A percentile compares a stretch with the other conserved stretches of the same genome.
Evolutionary conservation across 768 basidiomycete genomes (phyloP).

Genomic region (Phaffia tasmanica): DNA sequence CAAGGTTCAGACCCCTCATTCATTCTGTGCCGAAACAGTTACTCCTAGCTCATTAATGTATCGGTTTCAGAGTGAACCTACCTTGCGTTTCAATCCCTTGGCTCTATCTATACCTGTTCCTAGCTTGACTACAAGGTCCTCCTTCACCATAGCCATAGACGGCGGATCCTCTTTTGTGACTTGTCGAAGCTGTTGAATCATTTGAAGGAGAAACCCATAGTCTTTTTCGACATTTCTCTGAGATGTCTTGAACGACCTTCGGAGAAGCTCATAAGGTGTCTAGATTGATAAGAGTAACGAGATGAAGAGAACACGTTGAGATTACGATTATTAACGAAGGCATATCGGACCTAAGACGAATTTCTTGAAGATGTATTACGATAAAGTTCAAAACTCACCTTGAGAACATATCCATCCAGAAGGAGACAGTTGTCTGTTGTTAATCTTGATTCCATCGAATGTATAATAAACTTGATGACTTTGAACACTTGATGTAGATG

Average conservation of each 20-base stretch:
- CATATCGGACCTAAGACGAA: too few species aligned
- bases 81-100: conserved; percentile 80
- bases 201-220: conserved; percentile 47
- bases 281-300: not conserved
- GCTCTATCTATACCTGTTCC: conserved; percentile 42
- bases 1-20: too few species aligned
- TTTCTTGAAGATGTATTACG: too few species aligned
- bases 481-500: too few species aligned
- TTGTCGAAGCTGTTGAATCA: conserved; percentile 47
- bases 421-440: not conserved
- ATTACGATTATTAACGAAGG: not conserved
- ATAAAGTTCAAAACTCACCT: not conserved
- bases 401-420: not conserved
- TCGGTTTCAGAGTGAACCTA: conserved; percentile 34
- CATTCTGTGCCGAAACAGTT: too few species aligned
- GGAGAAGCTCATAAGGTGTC: conserved; percentile 69
- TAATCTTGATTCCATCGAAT: not conserved
- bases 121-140: not conserved
- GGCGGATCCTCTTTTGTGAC: conserved; percentile 34
- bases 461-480: not conserved
- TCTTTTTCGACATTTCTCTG: conserved; percentile 76
- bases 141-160: conserved; percentile 28
- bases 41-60: not conserved
- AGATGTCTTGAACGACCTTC: conserved; percentile 71
- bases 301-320: not conserved